Evolutionary conservation across 2,329 filamentous ascomycete genomes (phyloP).

Genomic region (Trichoderma koningiopsis): DNA sequence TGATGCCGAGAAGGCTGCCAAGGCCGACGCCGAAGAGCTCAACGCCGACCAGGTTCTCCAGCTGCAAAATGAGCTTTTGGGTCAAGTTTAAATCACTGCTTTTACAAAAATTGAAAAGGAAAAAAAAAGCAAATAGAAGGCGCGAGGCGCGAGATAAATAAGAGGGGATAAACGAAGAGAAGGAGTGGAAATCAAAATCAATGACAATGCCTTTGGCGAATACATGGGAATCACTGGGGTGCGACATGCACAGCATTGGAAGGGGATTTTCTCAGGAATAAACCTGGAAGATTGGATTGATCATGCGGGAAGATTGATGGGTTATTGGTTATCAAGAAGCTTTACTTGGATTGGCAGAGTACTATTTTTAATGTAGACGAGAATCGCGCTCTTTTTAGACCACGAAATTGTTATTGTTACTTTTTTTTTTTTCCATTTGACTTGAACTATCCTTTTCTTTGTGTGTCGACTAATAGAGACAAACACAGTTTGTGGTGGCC

Average conservation of each 20-base stretch:
- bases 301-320: conserved; percentile 4
- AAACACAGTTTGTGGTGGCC: background rate
- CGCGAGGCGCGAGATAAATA: background rate
- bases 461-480: background rate
- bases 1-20: conserved; percentile 51
- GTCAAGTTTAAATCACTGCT: conserved; percentile 32
- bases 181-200: background rate
- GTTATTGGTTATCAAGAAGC: background rate
- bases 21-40: conserved; percentile 42
- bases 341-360: background rate
- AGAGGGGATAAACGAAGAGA: background rate
- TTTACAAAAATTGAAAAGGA: background rate
- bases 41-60: conserved; percentile 44
- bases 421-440: background rate
- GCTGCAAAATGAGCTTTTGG: conserved; percentile 50
- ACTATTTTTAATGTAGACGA: conserved; percentile 17
- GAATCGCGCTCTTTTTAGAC: conserved; percentile 6
- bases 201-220: background rate
- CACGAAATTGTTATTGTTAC: background rate
- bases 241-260: background rate
- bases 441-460: background rate
- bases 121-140: background rate
- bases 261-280: background rate
- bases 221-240: conserved; percentile 9
- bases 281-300: background rate